A percentile compares a stretch with the other conserved stretches of the same genome.
These are phyloP conservation scores for Boletus insuetus DNA, from an alignment of 768 basidiomycete genomes.

Conservation along the genomic window DNA sequence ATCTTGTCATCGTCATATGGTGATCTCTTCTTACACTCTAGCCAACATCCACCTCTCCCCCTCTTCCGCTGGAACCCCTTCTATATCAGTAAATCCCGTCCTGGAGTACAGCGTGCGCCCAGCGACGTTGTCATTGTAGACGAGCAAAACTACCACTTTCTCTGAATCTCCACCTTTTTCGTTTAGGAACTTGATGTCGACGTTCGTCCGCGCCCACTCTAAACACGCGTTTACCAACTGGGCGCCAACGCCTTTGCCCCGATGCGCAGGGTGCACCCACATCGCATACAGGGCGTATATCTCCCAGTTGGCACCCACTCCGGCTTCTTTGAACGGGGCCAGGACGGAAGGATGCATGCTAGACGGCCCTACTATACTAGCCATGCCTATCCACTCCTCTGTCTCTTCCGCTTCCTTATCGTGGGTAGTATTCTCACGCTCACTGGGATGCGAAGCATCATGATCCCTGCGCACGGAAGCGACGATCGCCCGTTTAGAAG, in stretches of 20 bases:
- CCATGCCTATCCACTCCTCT: constrained; percentile 23
- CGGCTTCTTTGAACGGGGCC: constrained; percentile 13
- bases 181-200: constrained; percentile 8
- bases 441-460: background rate
- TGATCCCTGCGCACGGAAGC: background rate
- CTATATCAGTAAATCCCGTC: constrained; percentile 17
- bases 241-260: constrained; percentile 20
- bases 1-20: too few relatives aligned
- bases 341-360: background rate
- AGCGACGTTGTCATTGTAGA: constrained; percentile 12
- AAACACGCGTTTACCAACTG: constrained; percentile 18
- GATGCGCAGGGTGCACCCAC: constrained; percentile 31
- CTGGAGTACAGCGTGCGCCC: constrained; percentile 21
- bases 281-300: constrained; percentile 21
- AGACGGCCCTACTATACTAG: constrained; percentile 13
- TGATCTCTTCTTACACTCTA: constrained; percentile 30
- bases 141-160: constrained; percentile 20
- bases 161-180: background rate
- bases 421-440: background rate
- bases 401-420: background rate
- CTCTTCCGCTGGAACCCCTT: constrained; percentile 1
- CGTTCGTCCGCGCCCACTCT: constrained; percentile 24
- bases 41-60: constrained; percentile 23
- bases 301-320: constrained; percentile 15
- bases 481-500: constrained; percentile 14